Evolutionary conservation across 257 asterid species (phyloP).

Genomic region (Solanum piurae): DNA sequence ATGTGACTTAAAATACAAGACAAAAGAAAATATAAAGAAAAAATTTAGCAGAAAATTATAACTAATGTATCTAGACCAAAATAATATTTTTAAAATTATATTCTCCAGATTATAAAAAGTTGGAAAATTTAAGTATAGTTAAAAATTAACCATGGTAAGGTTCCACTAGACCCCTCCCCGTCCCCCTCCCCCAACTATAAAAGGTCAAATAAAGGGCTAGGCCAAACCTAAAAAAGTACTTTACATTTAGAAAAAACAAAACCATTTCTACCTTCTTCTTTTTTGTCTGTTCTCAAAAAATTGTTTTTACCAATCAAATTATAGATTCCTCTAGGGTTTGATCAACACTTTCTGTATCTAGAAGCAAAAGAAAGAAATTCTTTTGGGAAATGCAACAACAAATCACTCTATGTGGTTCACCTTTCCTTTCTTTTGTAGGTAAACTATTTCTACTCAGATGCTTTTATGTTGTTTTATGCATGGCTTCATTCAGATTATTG

Average conservation of each 20-base stretch:
- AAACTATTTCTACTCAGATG: too few relatives aligned
- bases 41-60: too few relatives aligned
- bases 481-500: too few relatives aligned
- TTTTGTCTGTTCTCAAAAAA: not conserved
- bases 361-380: not conserved
- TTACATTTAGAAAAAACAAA: not conserved
- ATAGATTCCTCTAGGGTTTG: not conserved
- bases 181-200: not conserved
- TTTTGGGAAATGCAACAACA: not conserved
- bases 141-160: constrained; percentile 18
- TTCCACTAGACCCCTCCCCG: not conserved
- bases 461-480: not conserved
- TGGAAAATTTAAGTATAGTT: constrained; percentile 1
- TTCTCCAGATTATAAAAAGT: too few relatives aligned
- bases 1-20: too few relatives aligned
- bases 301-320: not conserved
- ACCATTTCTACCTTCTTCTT: not conserved
- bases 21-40: too few relatives aligned
- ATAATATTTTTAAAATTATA: too few relatives aligned
- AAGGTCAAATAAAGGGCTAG: constrained; percentile 6
- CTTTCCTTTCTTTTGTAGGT: not conserved
- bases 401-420: too few relatives aligned
- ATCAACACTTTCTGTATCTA: not conserved
- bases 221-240: constrained; percentile 3
- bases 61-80: too few relatives aligned